phyloP scores from a whole-genome alignment of 176 grass and related monocot genomes.

The Carex parvula region DNA sequence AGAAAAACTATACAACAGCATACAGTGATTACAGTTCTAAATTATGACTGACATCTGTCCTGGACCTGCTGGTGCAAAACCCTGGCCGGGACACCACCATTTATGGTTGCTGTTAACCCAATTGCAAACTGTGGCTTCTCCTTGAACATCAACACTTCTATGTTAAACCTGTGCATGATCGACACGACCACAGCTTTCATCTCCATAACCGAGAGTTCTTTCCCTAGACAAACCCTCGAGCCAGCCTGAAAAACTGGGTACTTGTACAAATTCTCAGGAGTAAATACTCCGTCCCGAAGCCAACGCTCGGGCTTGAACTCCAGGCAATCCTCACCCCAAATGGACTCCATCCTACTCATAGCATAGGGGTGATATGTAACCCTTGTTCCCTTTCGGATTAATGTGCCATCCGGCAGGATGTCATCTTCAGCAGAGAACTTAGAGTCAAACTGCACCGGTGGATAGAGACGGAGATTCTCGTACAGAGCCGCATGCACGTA shows the following conservation, averaged over 20 bases:
- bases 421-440: constrained; percentile 58
- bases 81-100: constrained; percentile 51
- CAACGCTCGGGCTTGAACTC: constrained; percentile 63
- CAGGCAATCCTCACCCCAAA: constrained; percentile 64
- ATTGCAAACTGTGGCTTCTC: constrained; percentile 39
- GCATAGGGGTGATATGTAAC: constrained; percentile 76
- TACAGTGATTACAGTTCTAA: neutral
- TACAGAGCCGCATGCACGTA: constrained; percentile 54
- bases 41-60: neutral
- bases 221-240: constrained; percentile 66
- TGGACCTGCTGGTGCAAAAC: constrained; percentile 21
- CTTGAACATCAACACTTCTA: constrained; percentile 36
- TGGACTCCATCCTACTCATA: constrained; percentile 60
- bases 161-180: constrained; percentile 44
- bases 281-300: constrained; percentile 53
- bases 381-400: constrained; percentile 33
- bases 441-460: constrained; percentile 82
- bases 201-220: constrained; percentile 72
- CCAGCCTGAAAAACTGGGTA: constrained; percentile 83
- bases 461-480: constrained; percentile 70
- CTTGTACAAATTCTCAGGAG: constrained; percentile 52
- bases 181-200: constrained; percentile 63
- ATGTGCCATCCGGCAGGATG: constrained; percentile 66
- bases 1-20: neutral
- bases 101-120: constrained; percentile 62